A percentile compares a stretch with the other conserved stretches of the same genome.
Conservation (phyloP, 345 rosid species). For the Salix udensis region DNA sequence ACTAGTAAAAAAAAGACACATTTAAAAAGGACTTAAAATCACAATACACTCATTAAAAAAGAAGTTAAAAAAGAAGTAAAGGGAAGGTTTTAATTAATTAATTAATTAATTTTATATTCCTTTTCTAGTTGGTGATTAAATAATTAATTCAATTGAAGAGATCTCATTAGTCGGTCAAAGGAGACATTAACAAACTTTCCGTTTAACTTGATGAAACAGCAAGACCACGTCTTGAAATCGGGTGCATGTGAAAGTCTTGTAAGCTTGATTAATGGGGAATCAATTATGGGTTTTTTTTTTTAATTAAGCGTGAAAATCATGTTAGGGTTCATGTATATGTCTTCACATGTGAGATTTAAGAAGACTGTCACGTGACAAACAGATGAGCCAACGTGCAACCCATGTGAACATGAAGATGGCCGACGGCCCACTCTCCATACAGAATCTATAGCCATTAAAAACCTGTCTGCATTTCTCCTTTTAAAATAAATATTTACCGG, state of each 20-base stretch:
- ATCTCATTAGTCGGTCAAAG: conserved; percentile 2
- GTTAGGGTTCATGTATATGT: not conserved
- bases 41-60: too few species aligned
- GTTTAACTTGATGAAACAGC: not conserved
- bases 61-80: not conserved
- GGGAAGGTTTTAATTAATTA: not conserved
- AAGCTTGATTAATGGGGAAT: not conserved
- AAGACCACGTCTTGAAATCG: conserved; percentile 3
- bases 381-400: conserved; percentile 44
- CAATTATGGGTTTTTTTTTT: not conserved
- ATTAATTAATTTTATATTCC: not conserved
- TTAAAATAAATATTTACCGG: not conserved
- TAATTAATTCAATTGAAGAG: not conserved
- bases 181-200: conserved; percentile 14
- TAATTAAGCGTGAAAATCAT: not conserved
- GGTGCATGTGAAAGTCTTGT: conserved; percentile 25
- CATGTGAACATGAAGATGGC: conserved; percentile 49
- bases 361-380: conserved; percentile 54
- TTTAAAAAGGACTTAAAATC: too few species aligned
- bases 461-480: conserved; percentile 29
- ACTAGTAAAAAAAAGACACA: too few species aligned
- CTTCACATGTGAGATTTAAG: conserved; percentile 9
- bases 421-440: conserved; percentile 41
- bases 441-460: conserved; percentile 21
- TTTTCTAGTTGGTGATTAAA: not conserved